Evolutionary conservation across 2,329 filamentous ascomycete genomes (phyloP).

Genomic region (Gyromitra esculenta): DNA sequence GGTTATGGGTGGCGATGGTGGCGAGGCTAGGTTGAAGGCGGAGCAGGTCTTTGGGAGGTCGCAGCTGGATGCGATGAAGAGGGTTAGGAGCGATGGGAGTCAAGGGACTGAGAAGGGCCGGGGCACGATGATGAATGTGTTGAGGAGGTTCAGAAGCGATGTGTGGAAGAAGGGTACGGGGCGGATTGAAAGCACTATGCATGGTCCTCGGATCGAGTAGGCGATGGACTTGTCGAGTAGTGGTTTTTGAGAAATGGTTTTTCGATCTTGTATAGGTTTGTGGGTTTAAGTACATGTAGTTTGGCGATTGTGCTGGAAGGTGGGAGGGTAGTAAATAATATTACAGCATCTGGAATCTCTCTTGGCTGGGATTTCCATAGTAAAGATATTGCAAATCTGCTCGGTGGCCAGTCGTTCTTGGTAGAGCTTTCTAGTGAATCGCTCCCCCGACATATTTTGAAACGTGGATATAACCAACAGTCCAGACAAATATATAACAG

Average conservation of each 20-base stretch:
- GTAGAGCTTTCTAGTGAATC: neutral
- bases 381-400: neutral
- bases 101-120: neutral
- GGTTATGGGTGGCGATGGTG: too few relatives aligned
- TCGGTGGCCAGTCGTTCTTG: neutral
- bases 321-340: neutral
- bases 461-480: neutral
- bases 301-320: neutral
- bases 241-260: neutral
- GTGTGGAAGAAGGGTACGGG: constrained; percentile 7
- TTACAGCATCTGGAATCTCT: neutral
- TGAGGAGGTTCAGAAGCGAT: constrained; percentile 2
- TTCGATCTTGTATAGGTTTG: neutral
- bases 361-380: neutral
- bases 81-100: neutral
- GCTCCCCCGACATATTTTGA: neutral
- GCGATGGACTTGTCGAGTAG: neutral
- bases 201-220: neutral
- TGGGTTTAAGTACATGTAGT: neutral
- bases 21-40: neutral
- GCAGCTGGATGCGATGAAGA: neutral
- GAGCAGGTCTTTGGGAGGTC: neutral
- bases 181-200: neutral
- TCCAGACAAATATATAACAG: neutral
- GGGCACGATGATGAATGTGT: neutral